Percentiles rank a stretch among this genome's conserved stretches.
Evolutionary conservation across 768 basidiomycete species (phyloP).

Genomic region (Agrocybe chaxingu): DNA sequence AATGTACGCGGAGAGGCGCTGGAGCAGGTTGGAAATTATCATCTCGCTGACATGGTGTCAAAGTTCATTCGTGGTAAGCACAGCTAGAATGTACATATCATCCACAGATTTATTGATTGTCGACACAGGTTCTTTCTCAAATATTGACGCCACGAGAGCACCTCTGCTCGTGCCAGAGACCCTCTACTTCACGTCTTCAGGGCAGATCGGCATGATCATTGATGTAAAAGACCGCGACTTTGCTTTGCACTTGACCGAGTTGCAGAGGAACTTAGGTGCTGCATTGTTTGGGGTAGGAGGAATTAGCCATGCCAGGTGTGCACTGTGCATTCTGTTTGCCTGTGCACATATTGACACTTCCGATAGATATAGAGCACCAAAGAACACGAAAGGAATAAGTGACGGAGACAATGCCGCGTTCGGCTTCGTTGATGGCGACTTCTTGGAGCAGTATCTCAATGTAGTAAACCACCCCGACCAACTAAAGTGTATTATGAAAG

Average conservation of each 20-base stretch:
- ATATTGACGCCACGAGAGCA: slow-evolving; percentile 39
- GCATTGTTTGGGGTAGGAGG: slow-evolving; percentile 52
- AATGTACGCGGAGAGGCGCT: slow-evolving; percentile 43
- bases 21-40: slow-evolving; percentile 66
- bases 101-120: not conserved
- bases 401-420: slow-evolving; percentile 55
- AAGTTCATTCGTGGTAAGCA: slow-evolving; percentile 65
- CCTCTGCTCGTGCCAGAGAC: slow-evolving; percentile 50
- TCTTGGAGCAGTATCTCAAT: slow-evolving; percentile 65
- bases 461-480: slow-evolving; percentile 34
- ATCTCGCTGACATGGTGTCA: slow-evolving; percentile 75
- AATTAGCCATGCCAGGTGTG: slow-evolving; percentile 59
- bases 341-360: slow-evolving; percentile 1
- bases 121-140: slow-evolving; percentile 50
- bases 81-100: not conserved
- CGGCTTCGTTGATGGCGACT: slow-evolving; percentile 89
- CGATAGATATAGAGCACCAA: slow-evolving; percentile 68
- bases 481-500: slow-evolving; percentile 52
- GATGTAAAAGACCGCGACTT: slow-evolving; percentile 52
- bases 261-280: slow-evolving; percentile 73
- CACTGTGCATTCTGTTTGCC: not conserved
- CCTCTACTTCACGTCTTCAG: slow-evolving; percentile 74
- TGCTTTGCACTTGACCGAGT: slow-evolving; percentile 56
- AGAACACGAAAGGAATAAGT: slow-evolving; percentile 48
- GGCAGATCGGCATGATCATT: slow-evolving; percentile 71